Base-by-base conservation (phyloP, 129 eudicot species). In the Arctium lappa region DNA sequence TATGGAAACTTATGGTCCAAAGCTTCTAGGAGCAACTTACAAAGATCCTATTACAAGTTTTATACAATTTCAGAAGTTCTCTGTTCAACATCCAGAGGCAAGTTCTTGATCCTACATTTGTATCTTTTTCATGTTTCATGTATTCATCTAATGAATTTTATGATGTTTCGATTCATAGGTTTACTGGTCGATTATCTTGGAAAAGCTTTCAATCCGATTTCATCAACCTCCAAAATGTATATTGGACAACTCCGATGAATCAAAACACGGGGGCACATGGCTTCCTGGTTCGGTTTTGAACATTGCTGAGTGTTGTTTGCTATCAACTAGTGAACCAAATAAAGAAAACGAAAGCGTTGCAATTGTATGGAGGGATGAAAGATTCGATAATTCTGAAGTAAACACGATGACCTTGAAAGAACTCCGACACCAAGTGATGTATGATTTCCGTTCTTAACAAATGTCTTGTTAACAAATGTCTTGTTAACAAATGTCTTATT, bases 281-380 rank as follows among this genome's bases (percentile, higher is more conserved):
- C 86, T 96, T 82, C 97, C 97, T 48, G 95, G 95, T 69, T 85
- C 98, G 2, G 87, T 91, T 75, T 56, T 93, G 48, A 96, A 96
- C 89, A 90, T 93, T 68, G 93, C 99, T 0, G 98, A 96, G 72
- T 93, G 97, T 79, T 96, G 99, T 84, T 83, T 96, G 80, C 56
- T 77, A 62, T 66, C 99, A 18, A 86, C 88, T 69, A 79, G 5
- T 82, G 80, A 81, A 85, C 80, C 85, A 0, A 81, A 84, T 60
- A 90, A 91, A 80, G 87, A 76, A 73, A 90, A 91, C 60, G 87
- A 90, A 50, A 85, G 88, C 56, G 42, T 93, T 65, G 98, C 99
- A 6, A 84, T 96, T 37, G 89, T 91, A 48, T 93, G 99, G 99
- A 86, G 91, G 82, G 92, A 93, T 83, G 99, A 96, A 90, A 88